These are phyloP conservation scores for Ceriops zippeliana DNA, from an alignment of 345 rosid species.

Conservation along the genomic window DNA sequence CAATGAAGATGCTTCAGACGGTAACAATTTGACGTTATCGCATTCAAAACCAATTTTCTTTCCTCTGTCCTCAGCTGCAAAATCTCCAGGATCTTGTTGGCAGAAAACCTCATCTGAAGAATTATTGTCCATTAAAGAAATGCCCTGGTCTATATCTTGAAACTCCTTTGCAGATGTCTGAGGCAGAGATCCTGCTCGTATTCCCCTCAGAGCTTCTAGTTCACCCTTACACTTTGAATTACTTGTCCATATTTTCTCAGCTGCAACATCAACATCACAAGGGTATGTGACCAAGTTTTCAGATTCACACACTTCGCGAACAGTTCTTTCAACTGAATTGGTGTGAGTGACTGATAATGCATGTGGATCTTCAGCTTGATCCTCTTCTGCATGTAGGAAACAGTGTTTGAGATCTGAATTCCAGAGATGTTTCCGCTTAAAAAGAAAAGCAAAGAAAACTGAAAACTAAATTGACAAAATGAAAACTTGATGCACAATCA, in stretches of 20 bases:
- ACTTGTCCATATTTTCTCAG: background rate
- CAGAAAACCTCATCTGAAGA: slow-evolving; percentile 2
- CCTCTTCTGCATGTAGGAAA: too few species aligned
- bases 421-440: too few species aligned
- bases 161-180: slow-evolving; percentile 8
- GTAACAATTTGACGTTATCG: slow-evolving; percentile 1
- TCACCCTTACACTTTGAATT: slow-evolving; percentile 9
- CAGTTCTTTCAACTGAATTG: background rate
- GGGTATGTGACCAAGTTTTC: background rate
- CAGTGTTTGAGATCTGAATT: too few species aligned
- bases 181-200: slow-evolving; percentile 7
- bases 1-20: slow-evolving; percentile 6
- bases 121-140: background rate
- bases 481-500: too few species aligned
- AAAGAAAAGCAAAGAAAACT: too few species aligned
- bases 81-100: slow-evolving; percentile 3
- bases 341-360: background rate
- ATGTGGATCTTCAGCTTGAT: background rate
- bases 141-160: slow-evolving; percentile 3
- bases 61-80: background rate
- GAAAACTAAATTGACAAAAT: too few species aligned
- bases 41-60: slow-evolving; percentile 1
- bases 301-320: background rate
- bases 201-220: background rate
- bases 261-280: slow-evolving; percentile 5